A percentile compares a stretch with the other conserved stretches of the same genome.
Conservation (phyloP, 306 rosid species). For the Acacia crassicarpa region DNA sequence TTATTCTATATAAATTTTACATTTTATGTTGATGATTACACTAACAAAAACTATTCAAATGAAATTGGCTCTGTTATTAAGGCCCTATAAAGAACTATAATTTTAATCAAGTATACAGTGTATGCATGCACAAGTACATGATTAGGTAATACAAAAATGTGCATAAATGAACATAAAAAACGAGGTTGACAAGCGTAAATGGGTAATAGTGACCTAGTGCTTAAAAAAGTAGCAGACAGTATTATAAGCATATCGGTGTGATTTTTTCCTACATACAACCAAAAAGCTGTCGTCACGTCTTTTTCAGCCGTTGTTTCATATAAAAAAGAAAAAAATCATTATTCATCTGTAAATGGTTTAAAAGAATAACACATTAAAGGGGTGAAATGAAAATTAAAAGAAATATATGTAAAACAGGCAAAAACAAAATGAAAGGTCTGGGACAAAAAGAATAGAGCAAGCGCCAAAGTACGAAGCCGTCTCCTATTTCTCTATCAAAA, state of each 20-base stretch:
- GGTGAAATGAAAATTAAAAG: conserved; percentile 27
- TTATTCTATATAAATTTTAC: too few species aligned
- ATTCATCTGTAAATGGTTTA: conserved; percentile 20
- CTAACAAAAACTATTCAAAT: neutral
- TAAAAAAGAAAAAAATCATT: conserved; percentile 25
- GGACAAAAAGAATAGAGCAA: conserved; percentile 32
- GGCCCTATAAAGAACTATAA: neutral
- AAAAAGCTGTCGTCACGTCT: neutral
- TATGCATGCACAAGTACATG: neutral
- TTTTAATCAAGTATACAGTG: neutral
- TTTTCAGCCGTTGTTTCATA: neutral
- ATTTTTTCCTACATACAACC: neutral
- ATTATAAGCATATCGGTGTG: neutral
- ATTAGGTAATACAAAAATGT: neutral
- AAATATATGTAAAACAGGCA: conserved; percentile 7
- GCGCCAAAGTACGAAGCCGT: conserved; percentile 30
- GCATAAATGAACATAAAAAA: neutral
- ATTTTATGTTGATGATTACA: too few species aligned
- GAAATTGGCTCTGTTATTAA: neutral
- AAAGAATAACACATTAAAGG: conserved; percentile 38
- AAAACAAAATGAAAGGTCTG: conserved; percentile 26
- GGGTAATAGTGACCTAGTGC: neutral
- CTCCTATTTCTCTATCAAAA: conserved; percentile 43
- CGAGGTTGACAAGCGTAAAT: neutral
- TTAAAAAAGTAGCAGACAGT: neutral